Conservation (phyloP, 768 basidiomycete species). For the Lactarius deliciosus region DNA sequence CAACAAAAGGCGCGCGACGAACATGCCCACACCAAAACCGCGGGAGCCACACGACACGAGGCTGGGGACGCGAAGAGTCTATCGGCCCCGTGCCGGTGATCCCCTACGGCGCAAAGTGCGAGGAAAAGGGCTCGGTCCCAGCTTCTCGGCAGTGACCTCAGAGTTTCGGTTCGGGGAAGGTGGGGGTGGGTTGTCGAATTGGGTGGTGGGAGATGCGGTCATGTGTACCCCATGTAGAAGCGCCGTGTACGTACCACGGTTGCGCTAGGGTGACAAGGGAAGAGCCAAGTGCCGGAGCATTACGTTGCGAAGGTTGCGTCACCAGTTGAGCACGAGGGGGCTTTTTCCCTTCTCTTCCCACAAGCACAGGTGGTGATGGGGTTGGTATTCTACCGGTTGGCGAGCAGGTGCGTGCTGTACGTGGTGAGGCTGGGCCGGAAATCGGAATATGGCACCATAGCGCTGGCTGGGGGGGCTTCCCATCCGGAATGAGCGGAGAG, state of each 20-base stretch:
- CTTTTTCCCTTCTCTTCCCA: not conserved
- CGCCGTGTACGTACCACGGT: not conserved
- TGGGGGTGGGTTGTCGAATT: not conserved
- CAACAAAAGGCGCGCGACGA: not conserved
- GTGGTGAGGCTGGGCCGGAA: conserved; percentile 1
- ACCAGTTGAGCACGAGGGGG: not conserved
- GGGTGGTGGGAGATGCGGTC: not conserved
- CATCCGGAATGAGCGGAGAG: not conserved
- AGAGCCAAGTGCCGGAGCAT: not conserved
- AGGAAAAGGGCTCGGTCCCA: not conserved
- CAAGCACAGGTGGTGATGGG: not conserved
- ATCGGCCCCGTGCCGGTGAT: conserved; percentile 4
- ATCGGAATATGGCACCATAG: not conserved
- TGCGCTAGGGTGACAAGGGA: not conserved
- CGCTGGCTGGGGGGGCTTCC: not conserved
- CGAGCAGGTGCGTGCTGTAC: not conserved
- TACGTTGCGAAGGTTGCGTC: conserved; percentile 2
- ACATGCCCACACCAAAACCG: not conserved
- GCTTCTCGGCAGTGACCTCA: not conserved
- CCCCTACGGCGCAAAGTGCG: not conserved
- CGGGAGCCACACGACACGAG: not conserved
- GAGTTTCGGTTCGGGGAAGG: not conserved
- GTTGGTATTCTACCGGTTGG: not conserved
- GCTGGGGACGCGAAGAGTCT: not conserved
- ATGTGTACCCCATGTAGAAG: not conserved